Evolutionary conservation across 768 basidiomycete species (phyloP), one percentile per base, ranked within the genome.

Genomic region (Cyclocybe cylindracea): DNA sequence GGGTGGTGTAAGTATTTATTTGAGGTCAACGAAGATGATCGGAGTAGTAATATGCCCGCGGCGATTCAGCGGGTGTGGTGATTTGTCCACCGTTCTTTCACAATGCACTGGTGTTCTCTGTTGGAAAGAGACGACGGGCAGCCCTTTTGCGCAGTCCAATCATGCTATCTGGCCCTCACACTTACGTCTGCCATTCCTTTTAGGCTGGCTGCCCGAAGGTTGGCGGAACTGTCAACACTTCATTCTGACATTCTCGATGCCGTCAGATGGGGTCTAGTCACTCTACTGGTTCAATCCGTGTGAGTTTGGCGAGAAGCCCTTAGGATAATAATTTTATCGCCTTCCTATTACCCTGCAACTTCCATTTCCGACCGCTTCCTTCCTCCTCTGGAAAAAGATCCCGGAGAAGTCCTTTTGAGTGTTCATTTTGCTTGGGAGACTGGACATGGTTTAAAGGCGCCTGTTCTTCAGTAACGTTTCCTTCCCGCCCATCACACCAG

Each of bases 361-460:
- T 75, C 72, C 72, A 66, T 72, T 74, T 72, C 69, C 67, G 66
- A 72, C 66, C 61, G 61, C 61, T 66, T 64, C 67, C 73, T 78
- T 77, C 77, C 73, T 75, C 70, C 73, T 67, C 72, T 70, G 71
- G 70, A 66, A 74, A 76, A 71, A 77, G 78, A 80, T 72, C 73
- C 80, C 75, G 75, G 75, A 77, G 79, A 77, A 77, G 76, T 54
- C 73, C 71, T 72, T 68, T 75, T 75, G 72, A 73, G 74, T 74
- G 77, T 71, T 75, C 74, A 72, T 76, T 75, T 74, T 76, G 61
- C 63, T 66, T 68, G 64, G 62, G 70, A 69, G 66, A 63, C 61
- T 60, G 62, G 62, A 63, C 68, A 71, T 74, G 70, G 67, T 72
- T 75, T 76, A 77, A 77, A 75, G 69, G 62, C 66, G 63, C 66